These are phyloP conservation scores for Trichoderma semiorbis DNA, from an alignment of 2,329 filamentous ascomycete genomes.

Conservation along the genomic window DNA sequence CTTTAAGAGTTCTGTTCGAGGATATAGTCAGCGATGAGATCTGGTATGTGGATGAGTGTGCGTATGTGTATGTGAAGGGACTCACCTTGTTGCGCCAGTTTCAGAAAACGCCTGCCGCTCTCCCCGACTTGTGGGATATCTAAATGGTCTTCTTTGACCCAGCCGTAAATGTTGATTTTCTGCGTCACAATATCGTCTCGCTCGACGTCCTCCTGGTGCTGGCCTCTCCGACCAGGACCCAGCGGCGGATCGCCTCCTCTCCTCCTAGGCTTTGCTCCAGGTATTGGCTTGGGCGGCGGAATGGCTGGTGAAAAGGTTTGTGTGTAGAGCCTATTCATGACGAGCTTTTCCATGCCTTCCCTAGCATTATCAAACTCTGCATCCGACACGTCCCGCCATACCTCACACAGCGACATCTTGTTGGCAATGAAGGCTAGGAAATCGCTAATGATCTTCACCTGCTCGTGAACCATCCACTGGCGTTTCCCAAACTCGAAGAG, in stretches of 20 bases:
- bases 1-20: slow-evolving; percentile 72
- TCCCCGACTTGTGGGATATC: slow-evolving; percentile 85
- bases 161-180: slow-evolving; percentile 95
- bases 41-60: slow-evolving; percentile 15
- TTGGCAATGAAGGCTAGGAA: slow-evolving; percentile 96
- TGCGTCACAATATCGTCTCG: slow-evolving; percentile 93
- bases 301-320: slow-evolving; percentile 98
- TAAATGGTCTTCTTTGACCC: slow-evolving; percentile 88
- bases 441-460: slow-evolving; percentile 97
- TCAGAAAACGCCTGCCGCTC: slow-evolving; percentile 82
- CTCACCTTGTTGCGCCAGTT: slow-evolving; percentile 80
- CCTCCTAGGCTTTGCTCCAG: slow-evolving; percentile 64
- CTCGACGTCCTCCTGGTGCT: slow-evolving; percentile 97
- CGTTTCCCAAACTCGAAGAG: slow-evolving; percentile 92
- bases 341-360: slow-evolving; percentile 98
- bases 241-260: slow-evolving; percentile 65
- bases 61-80: neutral
- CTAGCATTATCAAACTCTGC: slow-evolving; percentile 97
- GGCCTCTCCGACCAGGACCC: slow-evolving; percentile 82
- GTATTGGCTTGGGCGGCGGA: slow-evolving; percentile 69
- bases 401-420: slow-evolving; percentile 96
- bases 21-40: neutral
- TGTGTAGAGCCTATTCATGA: slow-evolving; percentile 95
- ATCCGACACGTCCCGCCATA: slow-evolving; percentile 94
- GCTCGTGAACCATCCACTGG: slow-evolving; percentile 99